Evolutionary conservation across 176 grass and related monocot genomes (phyloP).

Genomic region (Oryza glaberrima): DNA sequence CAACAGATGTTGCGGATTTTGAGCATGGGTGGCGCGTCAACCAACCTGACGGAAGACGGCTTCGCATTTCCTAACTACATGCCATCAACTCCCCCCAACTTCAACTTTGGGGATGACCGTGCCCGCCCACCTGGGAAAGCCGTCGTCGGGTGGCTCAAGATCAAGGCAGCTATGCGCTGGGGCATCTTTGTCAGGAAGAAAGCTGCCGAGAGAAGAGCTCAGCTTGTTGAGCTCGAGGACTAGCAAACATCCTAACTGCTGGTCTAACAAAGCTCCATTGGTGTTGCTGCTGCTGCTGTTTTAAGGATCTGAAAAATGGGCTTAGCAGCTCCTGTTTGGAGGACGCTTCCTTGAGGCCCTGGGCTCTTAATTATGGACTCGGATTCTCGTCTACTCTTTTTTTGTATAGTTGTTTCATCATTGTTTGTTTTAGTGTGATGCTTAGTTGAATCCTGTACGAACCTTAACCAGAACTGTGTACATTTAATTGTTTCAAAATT

Average conservation of each 20-base stretch:
- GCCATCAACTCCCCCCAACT: constrained; percentile 48
- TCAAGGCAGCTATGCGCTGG: constrained; percentile 99
- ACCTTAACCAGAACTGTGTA: constrained; percentile 37
- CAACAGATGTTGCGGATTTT: constrained; percentile 85
- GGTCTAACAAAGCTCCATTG: constrained; percentile 19
- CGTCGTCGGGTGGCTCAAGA: constrained; percentile 95
- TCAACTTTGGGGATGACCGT: constrained; percentile 61
- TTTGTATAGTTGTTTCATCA: constrained; percentile 44
- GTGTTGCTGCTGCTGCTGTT: not conserved
- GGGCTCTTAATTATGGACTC: constrained; percentile 29
- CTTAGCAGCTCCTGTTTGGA: constrained; percentile 25
- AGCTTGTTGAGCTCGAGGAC: constrained; percentile 96
- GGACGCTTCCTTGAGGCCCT: constrained; percentile 25
- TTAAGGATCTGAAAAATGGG: constrained; percentile 18
- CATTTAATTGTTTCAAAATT: constrained; percentile 44
- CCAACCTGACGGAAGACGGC: constrained; percentile 58
- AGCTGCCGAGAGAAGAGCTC: constrained; percentile 94
- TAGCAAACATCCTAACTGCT: constrained; percentile 32
- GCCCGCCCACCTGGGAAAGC: constrained; percentile 67
- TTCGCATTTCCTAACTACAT: constrained; percentile 61
- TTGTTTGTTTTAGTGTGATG: constrained; percentile 40
- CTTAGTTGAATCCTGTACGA: constrained; percentile 5
- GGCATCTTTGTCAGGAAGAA: constrained; percentile 98
- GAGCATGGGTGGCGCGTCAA: constrained; percentile 67
- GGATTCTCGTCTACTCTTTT: constrained; percentile 5